Evolutionary conservation across 768 basidiomycete species (phyloP).

Genomic region (Lentinula sp.): DNA sequence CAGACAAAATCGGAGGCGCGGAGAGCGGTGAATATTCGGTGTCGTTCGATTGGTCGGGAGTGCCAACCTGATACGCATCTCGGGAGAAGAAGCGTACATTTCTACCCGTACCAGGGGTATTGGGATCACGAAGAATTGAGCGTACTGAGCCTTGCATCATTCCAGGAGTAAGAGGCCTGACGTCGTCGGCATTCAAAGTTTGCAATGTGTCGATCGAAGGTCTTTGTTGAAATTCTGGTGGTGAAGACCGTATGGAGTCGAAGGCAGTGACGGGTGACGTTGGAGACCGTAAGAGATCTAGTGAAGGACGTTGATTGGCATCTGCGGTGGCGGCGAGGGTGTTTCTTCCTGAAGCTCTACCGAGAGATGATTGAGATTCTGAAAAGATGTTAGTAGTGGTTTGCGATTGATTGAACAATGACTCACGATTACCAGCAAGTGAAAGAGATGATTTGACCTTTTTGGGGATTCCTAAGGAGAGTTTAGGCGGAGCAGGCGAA

Average conservation of each 20-base stretch:
- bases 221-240: conserved; percentile 16
- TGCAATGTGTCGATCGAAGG: conserved; percentile 36
- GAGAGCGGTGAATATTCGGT: conserved; percentile 12
- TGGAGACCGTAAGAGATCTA: conserved; percentile 7
- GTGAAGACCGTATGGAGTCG: conserved; percentile 6
- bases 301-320: conserved; percentile 10
- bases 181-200: conserved; percentile 11
- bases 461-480: conserved; percentile 34
- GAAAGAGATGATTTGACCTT: conserved; percentile 43
- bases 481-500: conserved; percentile 26
- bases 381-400: neutral
- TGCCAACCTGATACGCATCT: conserved; percentile 60
- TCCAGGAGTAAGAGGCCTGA: conserved; percentile 26
- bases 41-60: conserved; percentile 51
- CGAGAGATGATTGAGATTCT: conserved; percentile 14
- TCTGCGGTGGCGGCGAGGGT: conserved; percentile 8
- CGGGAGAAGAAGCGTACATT: conserved; percentile 75
- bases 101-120: conserved; percentile 72
- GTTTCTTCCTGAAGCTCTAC: conserved; percentile 8
- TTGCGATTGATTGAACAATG: conserved; percentile 22
- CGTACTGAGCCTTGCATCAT: conserved; percentile 50
- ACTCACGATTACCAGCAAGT: conserved; percentile 29
- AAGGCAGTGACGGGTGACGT: neutral
- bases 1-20: conserved; percentile 16
- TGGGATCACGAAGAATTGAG: conserved; percentile 66